Base-by-base conservation (phyloP, 2,329 filamentous ascomycete species). In the Fusarium begoniae region DNA sequence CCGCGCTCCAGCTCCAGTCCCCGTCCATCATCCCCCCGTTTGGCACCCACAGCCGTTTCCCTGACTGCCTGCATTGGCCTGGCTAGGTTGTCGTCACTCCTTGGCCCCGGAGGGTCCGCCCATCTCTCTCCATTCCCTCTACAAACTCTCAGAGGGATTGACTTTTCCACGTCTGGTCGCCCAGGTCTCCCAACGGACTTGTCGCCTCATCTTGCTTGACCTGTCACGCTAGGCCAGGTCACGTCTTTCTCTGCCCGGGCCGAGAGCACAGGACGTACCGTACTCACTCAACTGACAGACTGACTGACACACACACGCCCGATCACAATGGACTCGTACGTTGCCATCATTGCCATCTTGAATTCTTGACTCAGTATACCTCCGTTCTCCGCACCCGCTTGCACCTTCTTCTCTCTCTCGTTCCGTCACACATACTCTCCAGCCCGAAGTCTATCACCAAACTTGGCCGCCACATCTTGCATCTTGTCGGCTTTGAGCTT, bases 301-400 rank as follows among this genome's bases (percentile, higher is more conserved):
- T 28, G 28, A 28, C 28, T 28, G 76, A 76, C 74, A 72, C 63
- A 44, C 75, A 74, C 69, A 51, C 77, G 66, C 70, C 73, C 55
- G 51, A 61, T 64, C 47, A 63, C 62, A 73, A 80, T 80, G 79
- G 79, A 80, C 69, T 80, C 79, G 79, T 80, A 80, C 66, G 79
- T 80, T 68, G 50, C 58, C 44, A 44, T 70, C 54, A 59, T 50
- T 47, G 45, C 50, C 65, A 43, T 67, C 51, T 69, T 69, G 44
- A 59, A 78, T 61, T 69, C 53, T 50, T 77, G 68, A 69, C 51
- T 66, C 61, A 67, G 56, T 58, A 60, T 66, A 63, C 61, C 54
- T 68, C 58, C 64, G 45, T 41, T 55, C 57, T 50, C 48, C 61
- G 53, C 51, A 60, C 62, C 55, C 68, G 40, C 43, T 37, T 56